These are phyloP conservation scores for Saprolegnia diclina DNA, from an alignment of 352 stramenopile genomes.

Conservation along the genomic window DNA sequence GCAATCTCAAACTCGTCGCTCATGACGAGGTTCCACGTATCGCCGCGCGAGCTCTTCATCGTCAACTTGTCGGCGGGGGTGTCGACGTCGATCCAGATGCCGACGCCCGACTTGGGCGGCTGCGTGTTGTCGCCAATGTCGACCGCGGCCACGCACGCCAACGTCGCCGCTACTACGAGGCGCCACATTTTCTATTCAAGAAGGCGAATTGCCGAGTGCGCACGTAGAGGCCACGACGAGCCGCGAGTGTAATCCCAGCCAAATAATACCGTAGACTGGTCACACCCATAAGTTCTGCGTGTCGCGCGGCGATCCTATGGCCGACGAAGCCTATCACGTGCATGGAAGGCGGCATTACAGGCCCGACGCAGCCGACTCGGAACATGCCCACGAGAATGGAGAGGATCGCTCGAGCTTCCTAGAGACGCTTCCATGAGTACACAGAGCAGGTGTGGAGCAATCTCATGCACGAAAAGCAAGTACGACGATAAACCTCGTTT, in stretches of 20 bases:
- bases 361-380: no score
- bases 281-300: neutral
- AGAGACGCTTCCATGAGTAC: no score
- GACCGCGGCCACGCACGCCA: neutral
- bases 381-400: no score
- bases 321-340: neutral
- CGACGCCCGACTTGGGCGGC: constrained; percentile 46
- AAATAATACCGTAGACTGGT: constrained; percentile 6
- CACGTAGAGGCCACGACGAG: neutral
- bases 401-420: no score
- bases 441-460: no score
- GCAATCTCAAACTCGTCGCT: constrained; percentile 90
- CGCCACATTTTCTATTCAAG: neutral
- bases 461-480: no score
- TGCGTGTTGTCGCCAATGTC: constrained; percentile 26
- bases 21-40: constrained; percentile 71
- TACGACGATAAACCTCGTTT: no score
- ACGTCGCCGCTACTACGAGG: neutral
- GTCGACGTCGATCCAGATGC: constrained; percentile 46
- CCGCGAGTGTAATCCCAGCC: neutral
- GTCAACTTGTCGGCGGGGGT: constrained; percentile 37
- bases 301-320: neutral
- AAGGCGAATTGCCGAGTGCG: neutral
- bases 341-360: no score
- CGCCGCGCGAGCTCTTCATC: constrained; percentile 42